Base-by-base conservation (phyloP, 176 grass and related monocot genomes). In the Lolium rigidum region DNA sequence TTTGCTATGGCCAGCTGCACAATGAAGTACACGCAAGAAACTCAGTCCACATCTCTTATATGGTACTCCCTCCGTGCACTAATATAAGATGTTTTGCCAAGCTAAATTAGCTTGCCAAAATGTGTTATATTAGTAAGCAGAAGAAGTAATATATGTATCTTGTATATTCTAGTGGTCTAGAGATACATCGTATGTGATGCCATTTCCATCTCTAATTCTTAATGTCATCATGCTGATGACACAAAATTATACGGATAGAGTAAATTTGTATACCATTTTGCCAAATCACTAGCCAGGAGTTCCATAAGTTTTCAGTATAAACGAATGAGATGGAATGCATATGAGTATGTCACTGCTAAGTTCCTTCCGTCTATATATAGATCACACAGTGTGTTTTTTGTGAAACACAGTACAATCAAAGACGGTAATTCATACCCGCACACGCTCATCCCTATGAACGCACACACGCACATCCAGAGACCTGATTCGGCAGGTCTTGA, bases 211-310 rank as follows among this genome's bases (percentile, higher is more conserved):
- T 70, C 8, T 8, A 13, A 38, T 9, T 69, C 55, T 49, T 78
- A 59, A 83, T 83, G 66, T 49, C 89, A 83, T 83, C 74, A 56
- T 86, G 1, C 6, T 62, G 81, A 81, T 91, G 81, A 84, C 58
- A 63, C 55, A 16, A 31, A 26, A 18, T 60, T 87, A 59, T 83
- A 64, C 20, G 18, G 20, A 59, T 74, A 87, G 31, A 35, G 41
- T 76, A 70, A 61, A 26, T 54, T 35, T 81, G 49, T 70, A 26
- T 76, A 82, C 78, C 43, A 12, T 31, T 68, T 20, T 39, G 25
- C 17, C n/a, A 22, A 56, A 26, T 56, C 44, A 67, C 47, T 66
- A 51, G 11, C 10, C 10, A 64, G 26, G 51, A 50, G 52, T 61
- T 69, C 21, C 4, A 54, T 26, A 80, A 61, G 43, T 71, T 70